Evolutionary conservation across 2,329 filamentous ascomycete genomes (phyloP).

Genomic region (Alternaria brassicae): DNA sequence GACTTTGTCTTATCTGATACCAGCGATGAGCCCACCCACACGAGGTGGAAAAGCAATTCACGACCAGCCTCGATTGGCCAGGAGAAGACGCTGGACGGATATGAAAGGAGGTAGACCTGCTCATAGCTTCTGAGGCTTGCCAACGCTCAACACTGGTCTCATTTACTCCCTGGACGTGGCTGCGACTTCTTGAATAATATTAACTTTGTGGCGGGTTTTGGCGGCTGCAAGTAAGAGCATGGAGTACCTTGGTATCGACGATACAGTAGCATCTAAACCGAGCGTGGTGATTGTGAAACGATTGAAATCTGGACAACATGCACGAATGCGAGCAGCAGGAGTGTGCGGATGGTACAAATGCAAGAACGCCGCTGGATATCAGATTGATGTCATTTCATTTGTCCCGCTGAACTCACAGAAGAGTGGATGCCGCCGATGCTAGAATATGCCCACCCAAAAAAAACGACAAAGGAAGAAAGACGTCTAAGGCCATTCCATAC

Average conservation of each 20-base stretch:
- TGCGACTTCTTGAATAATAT: not conserved
- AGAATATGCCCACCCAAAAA: not conserved
- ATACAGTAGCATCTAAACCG: too few relatives aligned
- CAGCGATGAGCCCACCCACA: constrained; percentile 8
- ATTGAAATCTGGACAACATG: too few relatives aligned
- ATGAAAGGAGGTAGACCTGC: not conserved
- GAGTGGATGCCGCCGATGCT: not conserved
- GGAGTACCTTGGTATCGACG: too few relatives aligned
- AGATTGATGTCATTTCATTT: not conserved
- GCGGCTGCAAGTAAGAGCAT: not conserved
- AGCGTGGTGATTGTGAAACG: too few relatives aligned
- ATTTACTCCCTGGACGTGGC: not conserved
- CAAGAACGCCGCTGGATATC: not conserved
- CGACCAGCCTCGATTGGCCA: constrained; percentile 2
- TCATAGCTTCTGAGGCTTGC: not conserved
- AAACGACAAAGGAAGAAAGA: not conserved
- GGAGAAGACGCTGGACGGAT: not conserved
- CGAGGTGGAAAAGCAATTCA: not conserved
- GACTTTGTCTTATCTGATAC: constrained; percentile 20
- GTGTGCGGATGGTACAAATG: too few relatives aligned
- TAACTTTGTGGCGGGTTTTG: not conserved
- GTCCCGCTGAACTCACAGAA: not conserved
- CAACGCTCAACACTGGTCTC: not conserved
- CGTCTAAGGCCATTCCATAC: not conserved
- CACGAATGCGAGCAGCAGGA: too few relatives aligned